Percentiles rank a stretch among this genome's conserved stretches.
These are phyloP conservation scores for Eucalyptus tenuipes DNA, from an alignment of 345 rosid genomes.

Conservation along the genomic window DNA sequence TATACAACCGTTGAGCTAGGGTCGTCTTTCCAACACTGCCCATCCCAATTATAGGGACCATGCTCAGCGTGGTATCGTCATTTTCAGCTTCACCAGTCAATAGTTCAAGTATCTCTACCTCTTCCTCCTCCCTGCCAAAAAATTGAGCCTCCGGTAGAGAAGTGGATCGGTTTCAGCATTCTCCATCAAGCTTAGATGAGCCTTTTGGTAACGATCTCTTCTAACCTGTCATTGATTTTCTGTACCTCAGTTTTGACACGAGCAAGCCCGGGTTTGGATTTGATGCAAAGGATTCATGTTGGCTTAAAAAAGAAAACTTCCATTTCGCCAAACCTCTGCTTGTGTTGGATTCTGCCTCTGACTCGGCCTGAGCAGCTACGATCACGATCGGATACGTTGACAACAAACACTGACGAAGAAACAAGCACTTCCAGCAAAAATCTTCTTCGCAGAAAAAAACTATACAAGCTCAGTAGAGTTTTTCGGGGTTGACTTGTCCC, in stretches of 20 bases:
- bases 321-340: not conserved
- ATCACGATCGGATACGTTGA: conserved; percentile 11
- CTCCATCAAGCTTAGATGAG: not conserved
- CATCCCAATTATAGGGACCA: not conserved
- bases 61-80: not conserved
- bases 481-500: conserved; percentile 62
- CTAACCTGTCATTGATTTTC: not conserved
- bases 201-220: not conserved
- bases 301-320: not conserved
- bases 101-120: not conserved
- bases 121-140: not conserved
- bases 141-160: not conserved
- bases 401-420: conserved; percentile 22
- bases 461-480: conserved; percentile 12
- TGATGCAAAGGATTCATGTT: not conserved
- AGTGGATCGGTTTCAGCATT: not conserved
- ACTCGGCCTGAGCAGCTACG: not conserved
- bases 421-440: conserved; percentile 1
- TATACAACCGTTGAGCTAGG: not conserved
- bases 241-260: not conserved
- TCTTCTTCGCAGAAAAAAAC: conserved; percentile 19
- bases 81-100: not conserved
- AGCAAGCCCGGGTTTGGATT: not conserved
- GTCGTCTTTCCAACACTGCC: not conserved
- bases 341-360: not conserved